Conservation (phyloP, 2,329 filamentous ascomycete species). For the Chlorencoelia australis region DNA sequence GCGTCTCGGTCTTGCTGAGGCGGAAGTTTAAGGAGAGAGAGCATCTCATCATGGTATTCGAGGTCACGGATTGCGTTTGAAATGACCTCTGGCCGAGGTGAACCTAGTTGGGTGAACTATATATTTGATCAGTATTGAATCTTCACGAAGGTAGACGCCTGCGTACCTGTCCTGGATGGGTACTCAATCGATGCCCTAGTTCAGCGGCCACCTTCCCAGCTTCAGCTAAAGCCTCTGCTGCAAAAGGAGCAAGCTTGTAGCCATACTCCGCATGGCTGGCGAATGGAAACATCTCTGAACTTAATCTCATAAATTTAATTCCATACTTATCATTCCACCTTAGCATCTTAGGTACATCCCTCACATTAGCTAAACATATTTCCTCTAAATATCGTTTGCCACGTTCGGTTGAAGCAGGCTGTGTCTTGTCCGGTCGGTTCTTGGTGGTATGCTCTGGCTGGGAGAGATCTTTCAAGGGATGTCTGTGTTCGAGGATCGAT, state of each 20-base stretch:
- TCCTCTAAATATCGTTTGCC: constrained; percentile 67
- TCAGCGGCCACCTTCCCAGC: constrained; percentile 68
- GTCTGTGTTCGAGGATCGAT: constrained; percentile 80
- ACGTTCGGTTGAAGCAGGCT: constrained; percentile 54
- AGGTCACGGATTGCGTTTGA: constrained; percentile 69
- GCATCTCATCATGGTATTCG: constrained; percentile 79
- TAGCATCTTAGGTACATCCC: constrained; percentile 76
- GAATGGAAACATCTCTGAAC: constrained; percentile 95
- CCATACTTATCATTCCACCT: constrained; percentile 87
- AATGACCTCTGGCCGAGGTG: constrained; percentile 68
- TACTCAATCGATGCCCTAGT: constrained; percentile 76
- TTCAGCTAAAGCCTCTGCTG: constrained; percentile 64
- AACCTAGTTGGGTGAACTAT: constrained; percentile 80
- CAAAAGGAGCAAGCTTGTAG: constrained; percentile 77
- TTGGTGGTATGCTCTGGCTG: constrained; percentile 74
- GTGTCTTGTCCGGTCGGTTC: constrained; percentile 69
- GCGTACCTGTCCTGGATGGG: constrained; percentile 65
- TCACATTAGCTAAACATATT: constrained; percentile 70
- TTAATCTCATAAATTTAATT: constrained; percentile 86
- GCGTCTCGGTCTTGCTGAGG: constrained; percentile 74
- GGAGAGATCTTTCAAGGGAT: constrained; percentile 66
- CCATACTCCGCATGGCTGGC: constrained; percentile 81
- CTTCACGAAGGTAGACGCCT: not conserved
- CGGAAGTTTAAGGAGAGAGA: constrained; percentile 66
- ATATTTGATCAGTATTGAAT: not conserved